phyloP scores from a whole-genome alignment of 2,329 filamentous ascomycete species.

The Sphaerostilbella broomeana region DNA sequence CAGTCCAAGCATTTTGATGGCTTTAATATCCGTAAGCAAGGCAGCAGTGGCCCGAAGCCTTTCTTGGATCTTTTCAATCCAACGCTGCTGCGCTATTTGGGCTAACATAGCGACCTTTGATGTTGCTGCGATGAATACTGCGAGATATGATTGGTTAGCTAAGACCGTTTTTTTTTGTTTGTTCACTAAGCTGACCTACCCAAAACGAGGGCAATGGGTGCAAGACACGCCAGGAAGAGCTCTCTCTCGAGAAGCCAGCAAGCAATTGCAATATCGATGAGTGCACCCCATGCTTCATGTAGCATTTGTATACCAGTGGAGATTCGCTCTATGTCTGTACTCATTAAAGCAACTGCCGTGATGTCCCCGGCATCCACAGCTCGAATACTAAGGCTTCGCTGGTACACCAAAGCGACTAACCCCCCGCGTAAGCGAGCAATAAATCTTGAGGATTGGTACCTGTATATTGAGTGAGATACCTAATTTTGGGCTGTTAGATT shows the following conservation, averaged over 20 bases:
- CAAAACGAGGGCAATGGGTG: slow-evolving; percentile 20
- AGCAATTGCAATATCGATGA: slow-evolving; percentile 23
- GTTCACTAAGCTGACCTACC: slow-evolving; percentile 7
- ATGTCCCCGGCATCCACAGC: slow-evolving; percentile 20
- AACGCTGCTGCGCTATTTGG: slow-evolving; percentile 25
- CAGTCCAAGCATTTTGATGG: slow-evolving; percentile 38
- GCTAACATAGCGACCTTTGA: slow-evolving; percentile 14
- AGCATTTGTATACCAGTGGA: slow-evolving; percentile 16
- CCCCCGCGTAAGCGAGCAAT: slow-evolving; percentile 19
- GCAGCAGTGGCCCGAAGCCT: slow-evolving; percentile 35
- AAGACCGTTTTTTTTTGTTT: neutral
- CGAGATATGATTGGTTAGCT: neutral
- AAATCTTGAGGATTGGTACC: slow-evolving; percentile 21
- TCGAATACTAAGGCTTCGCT: slow-evolving; percentile 16
- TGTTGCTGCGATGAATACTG: slow-evolving; percentile 19
- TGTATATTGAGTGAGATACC: slow-evolving; percentile 18
- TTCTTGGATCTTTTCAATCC: slow-evolving; percentile 38
- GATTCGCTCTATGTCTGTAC: slow-evolving; percentile 28
- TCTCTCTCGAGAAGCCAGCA: slow-evolving; percentile 25
- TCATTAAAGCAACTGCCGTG: slow-evolving; percentile 27
- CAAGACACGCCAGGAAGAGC: slow-evolving; percentile 22
- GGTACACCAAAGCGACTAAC: slow-evolving; percentile 22
- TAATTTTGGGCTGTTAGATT: neutral
- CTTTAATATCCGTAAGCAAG: slow-evolving; percentile 39
- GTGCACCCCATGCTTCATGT: slow-evolving; percentile 25